Percentiles rank a stretch among this genome's conserved stretches.
Evolutionary conservation across 176 grass and related monocot species (phyloP).

Genomic region (Oryza glaberrima): DNA sequence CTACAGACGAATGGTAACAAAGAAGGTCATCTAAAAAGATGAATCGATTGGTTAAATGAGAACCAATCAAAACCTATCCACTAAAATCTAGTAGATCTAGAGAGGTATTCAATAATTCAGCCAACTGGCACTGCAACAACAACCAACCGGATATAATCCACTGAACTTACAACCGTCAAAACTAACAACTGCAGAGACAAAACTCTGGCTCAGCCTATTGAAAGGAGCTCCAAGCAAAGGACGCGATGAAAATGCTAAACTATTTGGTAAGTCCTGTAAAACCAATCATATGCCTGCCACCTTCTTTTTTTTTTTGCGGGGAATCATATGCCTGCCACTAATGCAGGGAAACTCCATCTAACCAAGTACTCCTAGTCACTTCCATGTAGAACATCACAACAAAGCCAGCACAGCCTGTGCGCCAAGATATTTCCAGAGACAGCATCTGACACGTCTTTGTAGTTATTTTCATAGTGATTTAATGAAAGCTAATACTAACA

Average conservation of each 20-base stretch:
- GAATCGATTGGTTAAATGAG: conserved; percentile 30
- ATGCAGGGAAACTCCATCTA: not conserved
- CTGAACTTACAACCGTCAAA: conserved; percentile 9
- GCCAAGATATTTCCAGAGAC: not conserved
- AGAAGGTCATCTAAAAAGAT: not conserved
- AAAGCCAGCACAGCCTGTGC: not conserved
- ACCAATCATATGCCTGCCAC: not conserved
- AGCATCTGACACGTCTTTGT: not conserved
- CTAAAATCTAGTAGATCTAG: not conserved
- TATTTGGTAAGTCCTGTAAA: not conserved
- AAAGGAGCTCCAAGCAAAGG: not conserved
- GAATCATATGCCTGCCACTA: not conserved
- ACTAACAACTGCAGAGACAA: not conserved
- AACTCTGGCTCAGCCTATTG: not conserved
- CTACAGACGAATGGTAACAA: conserved; percentile 33
- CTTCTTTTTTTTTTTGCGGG: too few relatives aligned
- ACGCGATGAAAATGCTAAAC: not conserved
- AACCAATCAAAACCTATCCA: conserved; percentile 47
- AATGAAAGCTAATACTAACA: not conserved
- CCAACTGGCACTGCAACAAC: conserved; percentile 1
- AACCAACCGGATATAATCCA: conserved; percentile 40
- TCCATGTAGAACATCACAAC: not conserved
- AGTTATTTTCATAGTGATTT: not conserved
- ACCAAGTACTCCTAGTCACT: not conserved
- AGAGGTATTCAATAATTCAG: conserved; percentile 19